Base-by-base conservation (phyloP, 73 alveolate genomes). In the Effrenium voratum region DNA sequence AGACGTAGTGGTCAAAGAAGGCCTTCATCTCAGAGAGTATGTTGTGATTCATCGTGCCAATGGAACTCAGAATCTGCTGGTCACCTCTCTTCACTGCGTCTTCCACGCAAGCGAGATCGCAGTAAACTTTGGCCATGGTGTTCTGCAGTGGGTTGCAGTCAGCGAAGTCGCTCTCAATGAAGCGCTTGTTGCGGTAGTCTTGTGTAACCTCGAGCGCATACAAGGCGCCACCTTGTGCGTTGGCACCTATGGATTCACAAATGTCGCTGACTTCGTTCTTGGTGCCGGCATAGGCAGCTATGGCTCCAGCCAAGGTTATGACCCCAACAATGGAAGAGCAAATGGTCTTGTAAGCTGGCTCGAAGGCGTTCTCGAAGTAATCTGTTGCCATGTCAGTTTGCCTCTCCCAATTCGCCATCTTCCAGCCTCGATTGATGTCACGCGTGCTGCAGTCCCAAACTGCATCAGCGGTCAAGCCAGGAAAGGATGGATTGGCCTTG, bases 391-490 rank as follows among this genome's bases (percentile, higher is more conserved):
- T 26, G 43, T 66, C 43, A 22, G 80, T 19, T 24, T 2, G 40
- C 40, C 77, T 26, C 49, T 72, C 82, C 82, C 82, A 72, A 44
- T 36, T 72, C 30, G 82, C 82, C 82, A 72, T 44, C 82, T 72
- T 72, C 49, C 38, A 72, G n/a, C 82, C 82, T 36, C 82, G 82
- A 72, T 72, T 72, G 82, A 72, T 72, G 82, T 72, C 82, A 47
- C 82, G 82, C 26, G 82, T 72, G 82, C 49, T n/a, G 82, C 82
- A 72, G 82, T 72, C 82, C 82, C 82, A 72, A 47, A 72, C 82
- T 47, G 82, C 82, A 36, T 72, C 82, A 47, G 82, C 82, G 26
- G 82, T 72, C 49, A 72, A 47, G 34, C 82, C 82, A 30, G 82
- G 82, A 47, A 72, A 72, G 38, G 82, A 36, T 15, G 82, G 82